A percentile compares a stretch with the other conserved stretches of the same genome.
Evolutionary conservation across 495 filamentous ascomycete species (phyloP).

Genomic region (Penicillium atrosanguineum): DNA sequence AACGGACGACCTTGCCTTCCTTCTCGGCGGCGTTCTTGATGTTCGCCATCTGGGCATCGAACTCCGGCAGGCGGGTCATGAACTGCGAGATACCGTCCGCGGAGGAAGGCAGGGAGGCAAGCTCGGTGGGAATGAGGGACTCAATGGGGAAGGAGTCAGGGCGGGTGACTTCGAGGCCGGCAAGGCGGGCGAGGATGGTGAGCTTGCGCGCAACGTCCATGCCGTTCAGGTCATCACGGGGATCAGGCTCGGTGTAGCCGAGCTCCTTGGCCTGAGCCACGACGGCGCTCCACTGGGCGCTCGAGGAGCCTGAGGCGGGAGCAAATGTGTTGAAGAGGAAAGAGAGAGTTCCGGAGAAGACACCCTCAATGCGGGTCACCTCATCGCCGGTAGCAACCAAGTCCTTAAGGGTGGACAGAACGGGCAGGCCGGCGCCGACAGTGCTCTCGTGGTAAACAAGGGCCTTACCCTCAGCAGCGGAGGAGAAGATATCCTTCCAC

Average conservation of each 20-base stretch:
- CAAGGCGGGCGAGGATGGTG: constrained; percentile 84
- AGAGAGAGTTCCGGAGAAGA: constrained; percentile 93
- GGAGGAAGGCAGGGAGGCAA: constrained; percentile 70
- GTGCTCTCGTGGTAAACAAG: constrained; percentile 88
- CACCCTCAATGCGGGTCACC: constrained; percentile 83
- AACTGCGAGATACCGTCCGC: constrained; percentile 65
- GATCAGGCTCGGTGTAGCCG: constrained; percentile 97
- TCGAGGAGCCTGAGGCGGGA: constrained; percentile 58
- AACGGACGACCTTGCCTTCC: constrained; percentile 88
- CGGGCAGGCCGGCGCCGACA: constrained; percentile 84
- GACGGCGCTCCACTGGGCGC: constrained; percentile 77
- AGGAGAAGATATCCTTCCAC: constrained; percentile 76
- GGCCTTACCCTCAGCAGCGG: constrained; percentile 58
- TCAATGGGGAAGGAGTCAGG: constrained; percentile 88
- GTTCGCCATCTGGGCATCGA: constrained; percentile 80
- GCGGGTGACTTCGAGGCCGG: constrained; percentile 70
- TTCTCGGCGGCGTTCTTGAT: constrained; percentile 73
- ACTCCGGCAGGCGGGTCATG: constrained; percentile 68
- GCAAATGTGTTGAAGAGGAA: constrained; percentile 97
- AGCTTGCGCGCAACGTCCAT: constrained; percentile 96
- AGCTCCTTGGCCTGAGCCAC: constrained; percentile 86
- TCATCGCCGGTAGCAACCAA: constrained; percentile 83
- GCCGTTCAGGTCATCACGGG: constrained; percentile 92
- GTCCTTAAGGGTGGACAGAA: constrained; percentile 85
- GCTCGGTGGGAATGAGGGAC: constrained; percentile 78